phyloP scores from a whole-genome alignment of 495 filamentous ascomycete genomes.

The Cercophora samala region DNA sequence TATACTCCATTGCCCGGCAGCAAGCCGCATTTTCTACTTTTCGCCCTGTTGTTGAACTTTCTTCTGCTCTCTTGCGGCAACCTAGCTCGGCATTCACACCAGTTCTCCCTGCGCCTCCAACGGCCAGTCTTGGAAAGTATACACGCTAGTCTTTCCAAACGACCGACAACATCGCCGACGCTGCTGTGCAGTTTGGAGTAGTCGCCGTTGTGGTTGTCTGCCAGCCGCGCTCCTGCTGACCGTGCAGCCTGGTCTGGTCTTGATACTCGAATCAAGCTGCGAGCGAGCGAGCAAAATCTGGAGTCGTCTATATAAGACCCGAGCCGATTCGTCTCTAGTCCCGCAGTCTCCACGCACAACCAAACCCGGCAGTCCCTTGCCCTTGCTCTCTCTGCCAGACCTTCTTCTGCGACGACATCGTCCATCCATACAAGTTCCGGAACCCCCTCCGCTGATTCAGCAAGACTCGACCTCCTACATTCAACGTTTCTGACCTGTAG shows the following conservation, averaged over 20 bases:
- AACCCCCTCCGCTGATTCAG: slow-evolving; percentile 6
- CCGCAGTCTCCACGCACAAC: slow-evolving; percentile 22
- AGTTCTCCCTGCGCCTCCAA: slow-evolving; percentile 17
- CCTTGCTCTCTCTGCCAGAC: slow-evolving; percentile 3
- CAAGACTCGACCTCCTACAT: slow-evolving; percentile 10
- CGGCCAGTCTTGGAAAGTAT: slow-evolving; percentile 15
- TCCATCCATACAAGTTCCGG: background rate
- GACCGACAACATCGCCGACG: slow-evolving; percentile 6
- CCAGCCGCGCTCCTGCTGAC: slow-evolving; percentile 1
- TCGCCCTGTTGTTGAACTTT: slow-evolving; percentile 17
- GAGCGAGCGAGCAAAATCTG: slow-evolving; percentile 6
- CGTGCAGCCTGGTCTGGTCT: background rate
- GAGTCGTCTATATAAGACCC: slow-evolving; percentile 23
- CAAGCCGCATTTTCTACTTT: slow-evolving; percentile 6
- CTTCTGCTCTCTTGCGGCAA: slow-evolving; percentile 21
- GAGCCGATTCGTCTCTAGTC: slow-evolving; percentile 3
- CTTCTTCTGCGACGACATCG: background rate
- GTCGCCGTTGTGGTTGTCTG: slow-evolving; percentile 7
- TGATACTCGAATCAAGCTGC: background rate
- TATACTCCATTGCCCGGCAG: slow-evolving; percentile 24
- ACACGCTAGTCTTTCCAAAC: slow-evolving; percentile 10
- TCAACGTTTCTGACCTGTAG: background rate
- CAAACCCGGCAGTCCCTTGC: slow-evolving; percentile 27
- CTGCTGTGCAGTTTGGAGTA: slow-evolving; percentile 14
- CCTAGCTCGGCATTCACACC: slow-evolving; percentile 11